A percentile compares a stretch with the other conserved stretches of the same genome.
Evolutionary conservation across 768 basidiomycete genomes (phyloP).

Genomic region (Pisolithus orientalis): DNA sequence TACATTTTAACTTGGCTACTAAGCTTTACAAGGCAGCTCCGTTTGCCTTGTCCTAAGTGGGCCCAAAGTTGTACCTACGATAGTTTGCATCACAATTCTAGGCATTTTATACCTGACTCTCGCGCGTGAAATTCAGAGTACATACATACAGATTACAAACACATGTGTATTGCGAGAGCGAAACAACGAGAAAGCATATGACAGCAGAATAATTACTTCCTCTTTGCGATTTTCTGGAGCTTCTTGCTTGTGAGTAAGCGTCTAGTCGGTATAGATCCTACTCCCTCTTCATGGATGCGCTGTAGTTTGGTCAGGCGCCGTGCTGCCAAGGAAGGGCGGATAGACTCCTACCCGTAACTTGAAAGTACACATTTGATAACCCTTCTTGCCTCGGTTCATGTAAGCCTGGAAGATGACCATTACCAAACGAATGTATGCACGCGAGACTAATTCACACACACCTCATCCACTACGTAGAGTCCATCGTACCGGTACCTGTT

Average conservation of each 20-base stretch:
- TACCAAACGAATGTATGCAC: slow-evolving; percentile 1
- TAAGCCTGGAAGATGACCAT: slow-evolving; percentile 8
- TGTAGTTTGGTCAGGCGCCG: slow-evolving; percentile 7
- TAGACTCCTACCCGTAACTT: slow-evolving; percentile 14
- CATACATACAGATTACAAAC: not conserved
- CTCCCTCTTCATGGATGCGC: slow-evolving; percentile 21
- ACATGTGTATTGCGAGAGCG: not conserved
- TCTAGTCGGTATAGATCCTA: slow-evolving; percentile 12
- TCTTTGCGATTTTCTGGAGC: slow-evolving; percentile 10
- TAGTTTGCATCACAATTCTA: slow-evolving; percentile 8
- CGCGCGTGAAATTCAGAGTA: slow-evolving; percentile 2
- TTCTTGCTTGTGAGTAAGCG: slow-evolving; percentile 12
- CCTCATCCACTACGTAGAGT: slow-evolving; percentile 22
- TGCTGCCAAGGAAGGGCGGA: not conserved
- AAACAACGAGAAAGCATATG: not conserved
- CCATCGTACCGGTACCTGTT: slow-evolving; percentile 28
- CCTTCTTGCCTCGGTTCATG: slow-evolving; percentile 12
- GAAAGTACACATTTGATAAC: slow-evolving; percentile 25
- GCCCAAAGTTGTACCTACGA: slow-evolving; percentile 1
- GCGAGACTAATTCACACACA: slow-evolving; percentile 5
- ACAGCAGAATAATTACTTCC: not conserved
- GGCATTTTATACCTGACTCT: slow-evolving; percentile 13
- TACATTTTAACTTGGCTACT: not conserved
- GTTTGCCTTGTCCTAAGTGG: not conserved
- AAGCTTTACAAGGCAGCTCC: not conserved